These are phyloP conservation scores for Raphidocelis subcapitata DNA, from an alignment of 139 green algal species.

Conservation along the genomic window DNA sequence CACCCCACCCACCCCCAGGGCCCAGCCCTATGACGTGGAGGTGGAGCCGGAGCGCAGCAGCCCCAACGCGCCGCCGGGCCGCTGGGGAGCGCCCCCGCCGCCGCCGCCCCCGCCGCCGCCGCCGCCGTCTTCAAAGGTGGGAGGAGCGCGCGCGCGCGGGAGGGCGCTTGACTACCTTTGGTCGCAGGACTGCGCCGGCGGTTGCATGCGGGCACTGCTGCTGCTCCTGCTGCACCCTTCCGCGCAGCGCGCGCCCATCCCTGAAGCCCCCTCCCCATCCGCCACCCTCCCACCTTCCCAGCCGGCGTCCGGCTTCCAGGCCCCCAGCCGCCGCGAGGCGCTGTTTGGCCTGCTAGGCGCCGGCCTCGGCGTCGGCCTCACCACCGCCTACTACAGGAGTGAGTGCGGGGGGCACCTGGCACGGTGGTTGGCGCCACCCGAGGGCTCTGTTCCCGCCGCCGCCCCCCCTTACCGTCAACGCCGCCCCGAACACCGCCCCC, in stretches of 20 bases:
- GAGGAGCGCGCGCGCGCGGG: neutral
- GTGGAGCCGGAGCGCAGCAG: constrained; percentile 14
- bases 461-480: neutral
- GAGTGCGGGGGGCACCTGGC: neutral
- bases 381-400: constrained; percentile 30
- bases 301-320: neutral
- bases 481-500: neutral
- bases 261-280: neutral
- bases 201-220: neutral
- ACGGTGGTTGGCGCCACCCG: neutral
- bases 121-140: constrained; percentile 7
- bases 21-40: constrained; percentile 17
- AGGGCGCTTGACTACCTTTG: neutral
- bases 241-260: neutral
- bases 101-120: constrained; percentile 28
- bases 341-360: constrained; percentile 22
- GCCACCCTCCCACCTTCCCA: neutral
- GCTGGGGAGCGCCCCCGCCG: constrained; percentile 26
- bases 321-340: constrained; percentile 16
- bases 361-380: constrained; percentile 10
- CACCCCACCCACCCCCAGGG: too few species aligned
- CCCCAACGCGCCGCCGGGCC: constrained; percentile 18
- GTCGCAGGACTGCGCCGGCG: neutral
- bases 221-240: neutral
- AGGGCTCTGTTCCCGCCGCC: neutral